Evolutionary conservation across 2,329 filamentous ascomycete species (phyloP), one percentile per base, ranked within the genome.

Genomic region (Ceratocystis variospora): DNA sequence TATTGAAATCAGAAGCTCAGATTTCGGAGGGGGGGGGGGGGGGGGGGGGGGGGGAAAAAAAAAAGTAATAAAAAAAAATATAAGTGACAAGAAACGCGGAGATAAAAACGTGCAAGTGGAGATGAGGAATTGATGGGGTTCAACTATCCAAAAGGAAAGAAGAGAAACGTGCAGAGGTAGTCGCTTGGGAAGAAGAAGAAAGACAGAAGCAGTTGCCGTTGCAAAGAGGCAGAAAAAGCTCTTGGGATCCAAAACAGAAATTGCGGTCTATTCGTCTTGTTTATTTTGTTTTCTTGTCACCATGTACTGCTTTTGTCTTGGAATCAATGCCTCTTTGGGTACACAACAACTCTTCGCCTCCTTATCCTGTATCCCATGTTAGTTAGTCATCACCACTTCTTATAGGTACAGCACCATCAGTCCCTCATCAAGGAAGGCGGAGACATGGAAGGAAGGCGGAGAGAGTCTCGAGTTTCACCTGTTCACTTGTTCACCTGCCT

Each of bases 81-180:
- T n/a, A n/a, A 50, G 48, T n/a, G 33, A 59, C 15, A 28, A 59
- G 28, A 57, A 57, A 59, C 55, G 28, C 28, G 28, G 55, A 59
- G 55, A 59, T 19, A 59, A 59, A 59, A 33, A 37, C 22, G 28
- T n/a, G 55, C 55, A 37, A 37, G 55, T 59, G 55, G 55, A 59
- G 28, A 37, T 37, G 28, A 28, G 22, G 15, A n/a, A 4, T 53
- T 22, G 12, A 53, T 53, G 48, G 22, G 22, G 25, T 53, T 25
- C 7, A 6, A 53, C 8, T 15, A 25, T 53, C 19, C 12, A 37
- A 53, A 50, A 25, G 19, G 19, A 25, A 53, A 19, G 15, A 19
- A 48, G 19, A 2, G 48, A 4, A 19, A 12, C 7, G 25, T n/a
- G 12, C 8, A 28, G 19, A 53, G 19, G n/a, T 7, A 48, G 15